Evolutionary conservation across 139 green algal species (phyloP).

Genomic region (Mesotaenium endlicherianum): DNA sequence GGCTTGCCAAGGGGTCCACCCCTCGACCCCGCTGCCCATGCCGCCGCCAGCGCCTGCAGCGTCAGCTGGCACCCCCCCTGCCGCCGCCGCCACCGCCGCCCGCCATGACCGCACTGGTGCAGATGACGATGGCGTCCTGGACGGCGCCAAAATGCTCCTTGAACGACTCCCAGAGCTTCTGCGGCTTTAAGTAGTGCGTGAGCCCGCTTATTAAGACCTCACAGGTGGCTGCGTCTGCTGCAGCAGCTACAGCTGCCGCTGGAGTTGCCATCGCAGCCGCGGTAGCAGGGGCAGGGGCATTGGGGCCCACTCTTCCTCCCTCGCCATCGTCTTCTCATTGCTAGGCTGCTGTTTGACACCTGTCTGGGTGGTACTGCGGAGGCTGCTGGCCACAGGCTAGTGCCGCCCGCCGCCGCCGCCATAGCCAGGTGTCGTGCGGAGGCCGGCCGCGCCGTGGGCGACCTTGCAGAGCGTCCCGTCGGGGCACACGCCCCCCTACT

Average conservation of each 20-base stretch:
- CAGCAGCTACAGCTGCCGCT: too few species aligned
- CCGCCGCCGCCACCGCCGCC: too few species aligned
- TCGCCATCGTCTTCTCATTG: too few species aligned
- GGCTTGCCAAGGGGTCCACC: slow-evolving; percentile 1
- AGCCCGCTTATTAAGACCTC: slow-evolving; percentile 33
- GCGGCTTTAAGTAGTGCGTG: slow-evolving; percentile 13
- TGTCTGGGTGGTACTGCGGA: neutral
- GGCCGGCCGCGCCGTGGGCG: slow-evolving; percentile 15
- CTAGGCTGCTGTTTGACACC: too few species aligned
- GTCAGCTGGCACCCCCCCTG: neutral
- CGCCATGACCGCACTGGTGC: neutral
- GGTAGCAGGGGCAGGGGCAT: too few species aligned
- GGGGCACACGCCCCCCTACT: neutral
- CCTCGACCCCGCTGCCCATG: too few species aligned
- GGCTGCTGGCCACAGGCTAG: neutral
- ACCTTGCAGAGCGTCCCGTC: slow-evolving; percentile 31
- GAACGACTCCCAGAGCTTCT: slow-evolving; percentile 23
- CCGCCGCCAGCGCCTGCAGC: too few species aligned
- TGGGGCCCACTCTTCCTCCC: too few species aligned
- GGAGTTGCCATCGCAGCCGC: too few species aligned
- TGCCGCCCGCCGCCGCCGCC: too few species aligned
- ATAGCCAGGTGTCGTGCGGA: too few species aligned
- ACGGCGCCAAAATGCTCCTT: slow-evolving; percentile 31
- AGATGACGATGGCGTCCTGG: slow-evolving; percentile 17
- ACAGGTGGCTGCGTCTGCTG: neutral